Base-by-base conservation (phyloP, 768 basidiomycete genomes). In the Leccinum pellstonianum region DNA sequence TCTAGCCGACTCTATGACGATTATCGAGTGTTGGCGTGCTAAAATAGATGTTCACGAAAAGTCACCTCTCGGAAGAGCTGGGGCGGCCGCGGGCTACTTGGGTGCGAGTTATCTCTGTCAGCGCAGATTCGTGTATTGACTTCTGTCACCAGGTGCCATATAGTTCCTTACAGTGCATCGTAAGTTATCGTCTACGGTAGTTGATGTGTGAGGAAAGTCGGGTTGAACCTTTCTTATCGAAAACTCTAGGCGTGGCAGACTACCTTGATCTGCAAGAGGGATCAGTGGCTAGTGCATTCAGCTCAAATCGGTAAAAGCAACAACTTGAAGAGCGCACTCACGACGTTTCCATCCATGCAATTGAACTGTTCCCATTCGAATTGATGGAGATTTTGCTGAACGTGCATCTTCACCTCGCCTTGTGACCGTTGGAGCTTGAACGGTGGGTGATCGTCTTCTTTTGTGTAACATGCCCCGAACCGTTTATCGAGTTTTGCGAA, bases 81-180 rank as follows among this genome's bases (percentile, higher is more conserved):
- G 94, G 93, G 92, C 61, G 94, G 94, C 10, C 79, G 91, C 59
- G 94, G 94, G 9, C 78, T 88, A 71, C 76, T 97, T 47, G 94
- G 94, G 88, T 92, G 62, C 66, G 85, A 43, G 31, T n/a, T 19
- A 47, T n/a, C 49, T 52, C 57, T 19, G 35, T 43, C 48, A 21
- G 46, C 10, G 2, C 51, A 50, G 43, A 43, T 55, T 55, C 9
- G 35, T 35, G 52, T 59, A 64, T 59, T 48, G 33, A 59, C 25
- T 52, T 25, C 23, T 21, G 17, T 58, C 38, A 9, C 17, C 59
- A 87, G 86, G 43, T 88, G 86, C 64, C 86, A 87, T 68, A 84
- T 88, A 46, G 77, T 86, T 21, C 85, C 85, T 6, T 81, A 79
- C 66, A 68, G 75, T 21, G n/a, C 35, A 37, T 37, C 35, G 35